Percentiles rank a stretch among this genome's conserved stretches.
Evolutionary conservation across 768 basidiomycete genomes (phyloP).

Genomic region (Russula lepida): DNA sequence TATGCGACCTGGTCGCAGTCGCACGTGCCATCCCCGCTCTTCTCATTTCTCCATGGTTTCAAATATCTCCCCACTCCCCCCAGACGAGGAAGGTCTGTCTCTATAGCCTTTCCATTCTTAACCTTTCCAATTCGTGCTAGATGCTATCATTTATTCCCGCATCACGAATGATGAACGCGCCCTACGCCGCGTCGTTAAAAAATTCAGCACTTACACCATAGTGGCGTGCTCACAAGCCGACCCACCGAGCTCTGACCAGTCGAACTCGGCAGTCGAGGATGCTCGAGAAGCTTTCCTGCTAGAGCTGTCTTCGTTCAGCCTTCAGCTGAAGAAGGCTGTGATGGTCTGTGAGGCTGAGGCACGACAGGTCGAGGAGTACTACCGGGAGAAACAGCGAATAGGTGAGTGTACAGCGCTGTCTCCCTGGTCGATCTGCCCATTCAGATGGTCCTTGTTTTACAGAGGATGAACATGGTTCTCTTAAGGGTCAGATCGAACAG

Average conservation of each 20-base stretch:
- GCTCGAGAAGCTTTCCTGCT: slow-evolving; percentile 72
- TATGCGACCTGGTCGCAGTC: not conserved
- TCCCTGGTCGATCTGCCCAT: slow-evolving; percentile 8
- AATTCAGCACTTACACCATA: slow-evolving; percentile 66
- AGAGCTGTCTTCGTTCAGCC: slow-evolving; percentile 68
- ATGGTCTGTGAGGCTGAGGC: slow-evolving; percentile 84
- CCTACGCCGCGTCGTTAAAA: slow-evolving; percentile 69
- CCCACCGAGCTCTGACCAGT: slow-evolving; percentile 25
- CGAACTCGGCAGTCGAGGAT: slow-evolving; percentile 44
- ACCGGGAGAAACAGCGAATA: slow-evolving; percentile 60
- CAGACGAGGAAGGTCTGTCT: slow-evolving; percentile 55
- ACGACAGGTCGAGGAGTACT: slow-evolving; percentile 78
- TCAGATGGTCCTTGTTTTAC: not conserved
- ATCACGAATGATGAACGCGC: slow-evolving; percentile 79
- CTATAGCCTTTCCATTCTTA: not conserved
- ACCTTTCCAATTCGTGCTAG: slow-evolving; percentile 31
- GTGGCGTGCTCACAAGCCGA: slow-evolving; percentile 43
- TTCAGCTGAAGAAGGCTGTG: slow-evolving; percentile 64
- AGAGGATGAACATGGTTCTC: slow-evolving; percentile 66
- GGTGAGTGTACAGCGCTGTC: slow-evolving; percentile 37
- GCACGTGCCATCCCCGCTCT: not conserved
- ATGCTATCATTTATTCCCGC: slow-evolving; percentile 70
- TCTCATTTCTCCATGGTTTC: slow-evolving; percentile 6
- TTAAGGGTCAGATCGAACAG: slow-evolving; percentile 65
- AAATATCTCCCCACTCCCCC: slow-evolving; percentile 39